phyloP scores from a whole-genome alignment of 805 yeast genomes.

The Sugiyamaella smithiae region DNA sequence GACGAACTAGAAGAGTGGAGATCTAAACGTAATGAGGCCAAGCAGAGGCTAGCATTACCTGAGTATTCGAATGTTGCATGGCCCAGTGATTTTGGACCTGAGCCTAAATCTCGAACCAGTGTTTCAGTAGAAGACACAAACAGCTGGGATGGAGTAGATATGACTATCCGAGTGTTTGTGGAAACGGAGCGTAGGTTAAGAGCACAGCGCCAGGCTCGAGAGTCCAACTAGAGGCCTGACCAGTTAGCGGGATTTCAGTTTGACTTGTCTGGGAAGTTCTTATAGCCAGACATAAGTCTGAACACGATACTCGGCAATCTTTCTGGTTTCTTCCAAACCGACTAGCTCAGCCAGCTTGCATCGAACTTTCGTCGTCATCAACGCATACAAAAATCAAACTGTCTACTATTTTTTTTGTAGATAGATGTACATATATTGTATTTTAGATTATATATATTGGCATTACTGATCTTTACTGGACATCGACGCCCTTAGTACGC shows the following conservation, averaged over 20 bases:
- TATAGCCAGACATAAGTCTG: too few relatives aligned
- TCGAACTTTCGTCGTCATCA: too few relatives aligned
- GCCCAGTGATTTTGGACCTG: constrained; percentile 64
- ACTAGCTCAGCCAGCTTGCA: too few relatives aligned
- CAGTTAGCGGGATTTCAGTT: too few relatives aligned
- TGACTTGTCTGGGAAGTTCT: too few relatives aligned
- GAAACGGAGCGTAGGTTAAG: constrained; percentile 71
- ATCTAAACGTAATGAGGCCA: constrained; percentile 56
- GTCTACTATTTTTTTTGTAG: too few relatives aligned
- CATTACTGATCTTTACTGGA: constrained; percentile 24
- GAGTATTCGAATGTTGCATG: constrained; percentile 43
- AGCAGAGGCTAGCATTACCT: constrained; percentile 39
- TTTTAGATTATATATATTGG: neutral
- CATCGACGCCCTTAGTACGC: constrained; percentile 52
- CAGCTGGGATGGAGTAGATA: constrained; percentile 62
- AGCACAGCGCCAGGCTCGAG: constrained; percentile 27
- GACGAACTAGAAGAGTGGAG: constrained; percentile 90
- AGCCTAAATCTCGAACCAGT: constrained; percentile 33
- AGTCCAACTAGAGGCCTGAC: too few relatives aligned
- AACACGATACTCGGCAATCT: too few relatives aligned
- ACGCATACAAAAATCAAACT: too few relatives aligned
- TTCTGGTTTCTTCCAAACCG: too few relatives aligned
- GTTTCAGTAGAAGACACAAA: constrained; percentile 29
- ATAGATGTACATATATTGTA: neutral
- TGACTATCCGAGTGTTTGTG: constrained; percentile 76